Conservation (phyloP, 129 eudicot species). For the Escallonia herrerae region DNA sequence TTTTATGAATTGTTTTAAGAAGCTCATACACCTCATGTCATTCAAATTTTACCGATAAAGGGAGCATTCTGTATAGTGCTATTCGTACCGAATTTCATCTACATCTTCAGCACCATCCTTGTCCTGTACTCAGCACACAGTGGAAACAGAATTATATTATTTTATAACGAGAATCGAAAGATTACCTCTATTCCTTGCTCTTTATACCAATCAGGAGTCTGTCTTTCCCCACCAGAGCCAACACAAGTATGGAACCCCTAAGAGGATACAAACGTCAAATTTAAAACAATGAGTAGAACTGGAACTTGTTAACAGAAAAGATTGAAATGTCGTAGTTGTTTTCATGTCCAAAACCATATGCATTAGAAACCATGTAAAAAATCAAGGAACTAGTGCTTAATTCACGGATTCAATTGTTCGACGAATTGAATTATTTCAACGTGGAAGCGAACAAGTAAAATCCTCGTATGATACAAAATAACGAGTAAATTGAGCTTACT, state of each 20-base stretch:
- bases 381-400: not conserved
- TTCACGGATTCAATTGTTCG: not conserved
- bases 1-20: no score
- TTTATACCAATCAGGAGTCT: conserved; percentile 97
- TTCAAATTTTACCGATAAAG: no score
- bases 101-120: no score
- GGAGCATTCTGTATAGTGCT: no score
- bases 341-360: not conserved
- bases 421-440: not conserved
- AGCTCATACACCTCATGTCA: no score
- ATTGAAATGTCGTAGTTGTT: not conserved
- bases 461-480: not conserved
- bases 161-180: not conserved
- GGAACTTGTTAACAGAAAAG: not conserved
- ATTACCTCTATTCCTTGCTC: conserved; percentile 94
- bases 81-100: no score
- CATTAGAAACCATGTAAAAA: not conserved
- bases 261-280: conserved; percentile 7
- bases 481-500: conserved; percentile 34
- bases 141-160: no score
- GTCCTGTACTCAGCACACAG: no score
- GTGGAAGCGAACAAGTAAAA: not conserved
- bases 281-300: not conserved
- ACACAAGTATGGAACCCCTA: conserved; percentile 99
- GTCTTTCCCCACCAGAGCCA: conserved; percentile 98